Percentiles rank a stretch among this genome's conserved stretches.
Evolutionary conservation across 805 yeast species (phyloP).

Genomic region (Lipomyces oligophaga): DNA sequence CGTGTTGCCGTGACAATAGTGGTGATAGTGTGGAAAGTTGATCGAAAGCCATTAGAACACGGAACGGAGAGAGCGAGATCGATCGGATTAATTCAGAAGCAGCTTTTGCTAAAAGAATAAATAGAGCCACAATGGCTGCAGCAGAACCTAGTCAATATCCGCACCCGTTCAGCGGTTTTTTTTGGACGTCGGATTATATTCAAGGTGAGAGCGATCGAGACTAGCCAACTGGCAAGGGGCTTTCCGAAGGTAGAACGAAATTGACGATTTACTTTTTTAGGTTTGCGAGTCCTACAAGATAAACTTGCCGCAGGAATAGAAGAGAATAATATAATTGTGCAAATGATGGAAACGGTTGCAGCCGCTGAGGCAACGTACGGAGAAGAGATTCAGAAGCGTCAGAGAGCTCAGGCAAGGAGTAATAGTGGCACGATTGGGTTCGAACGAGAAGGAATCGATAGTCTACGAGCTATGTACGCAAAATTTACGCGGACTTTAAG

Average conservation of each 20-base stretch:
- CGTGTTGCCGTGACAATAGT: too few relatives aligned
- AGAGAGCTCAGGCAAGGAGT: conserved; percentile 39
- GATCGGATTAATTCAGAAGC: too few relatives aligned
- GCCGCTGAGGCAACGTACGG: conserved; percentile 71
- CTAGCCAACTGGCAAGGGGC: not conserved
- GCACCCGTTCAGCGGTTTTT: conserved; percentile 72
- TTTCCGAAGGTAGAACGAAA: not conserved
- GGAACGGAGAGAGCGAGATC: too few relatives aligned
- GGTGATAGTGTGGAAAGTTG: too few relatives aligned
- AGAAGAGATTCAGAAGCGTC: conserved; percentile 45
- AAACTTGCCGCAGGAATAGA: conserved; percentile 51
- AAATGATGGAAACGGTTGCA: conserved; percentile 63
- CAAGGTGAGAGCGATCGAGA: conserved; percentile 41
- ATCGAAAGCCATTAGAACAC: too few relatives aligned
- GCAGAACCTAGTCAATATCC: too few relatives aligned
- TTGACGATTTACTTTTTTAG: conserved; percentile 36
- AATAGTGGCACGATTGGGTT: conserved; percentile 44
- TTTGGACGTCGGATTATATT: conserved; percentile 68
- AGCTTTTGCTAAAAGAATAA: too few relatives aligned
- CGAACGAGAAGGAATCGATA: conserved; percentile 59
- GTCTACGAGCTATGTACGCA: conserved; percentile 59
- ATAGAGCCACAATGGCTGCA: too few relatives aligned
- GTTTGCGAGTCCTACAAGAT: conserved; percentile 39
- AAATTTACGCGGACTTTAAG: conserved; percentile 54
- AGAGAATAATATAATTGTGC: conserved; percentile 67